A percentile compares a stretch with the other conserved stretches of the same genome.
These are phyloP conservation scores for Maudiozyma humilis DNA, from an alignment of 1,139 yeast species.

Conservation along the genomic window DNA sequence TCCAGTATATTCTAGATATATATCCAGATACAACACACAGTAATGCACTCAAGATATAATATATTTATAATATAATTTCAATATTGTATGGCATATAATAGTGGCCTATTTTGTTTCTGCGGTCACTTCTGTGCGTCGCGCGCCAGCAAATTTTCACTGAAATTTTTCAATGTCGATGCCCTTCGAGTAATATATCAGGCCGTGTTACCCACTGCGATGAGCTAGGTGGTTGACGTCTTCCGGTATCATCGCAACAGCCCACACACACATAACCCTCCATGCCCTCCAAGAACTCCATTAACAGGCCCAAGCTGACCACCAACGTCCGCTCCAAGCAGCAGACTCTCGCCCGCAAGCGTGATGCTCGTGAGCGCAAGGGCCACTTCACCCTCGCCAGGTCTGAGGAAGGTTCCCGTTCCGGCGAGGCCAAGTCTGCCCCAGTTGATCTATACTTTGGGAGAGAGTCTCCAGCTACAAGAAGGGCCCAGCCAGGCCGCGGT, in stretches of 20 bases:
- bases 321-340: slow-evolving; percentile 47
- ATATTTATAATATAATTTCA: too few species aligned
- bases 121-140: too few species aligned
- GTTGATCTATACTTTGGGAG: slow-evolving; percentile 51
- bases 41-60: too few species aligned
- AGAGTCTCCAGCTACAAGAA: slow-evolving; percentile 29
- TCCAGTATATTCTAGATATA: too few species aligned
- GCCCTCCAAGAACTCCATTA: slow-evolving; percentile 76
- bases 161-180: too few species aligned
- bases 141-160: too few species aligned
- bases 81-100: too few species aligned
- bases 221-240: too few species aligned
- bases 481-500: not conserved
- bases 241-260: not conserved
- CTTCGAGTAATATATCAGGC: too few species aligned
- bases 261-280: slow-evolving; percentile 32
- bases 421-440: slow-evolving; percentile 48
- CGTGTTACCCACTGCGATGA: too few species aligned
- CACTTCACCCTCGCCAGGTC: slow-evolving; percentile 36
- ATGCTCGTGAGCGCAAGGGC: slow-evolving; percentile 42
- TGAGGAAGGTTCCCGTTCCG: slow-evolving; percentile 42
- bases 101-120: too few species aligned
- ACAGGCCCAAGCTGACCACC: slow-evolving; percentile 65
- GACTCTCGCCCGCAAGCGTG: slow-evolving; percentile 50
- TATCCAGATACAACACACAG: too few species aligned